phyloP scores from a whole-genome alignment of 495 filamentous ascomycete genomes.

The Penicillium pulvis region DNA sequence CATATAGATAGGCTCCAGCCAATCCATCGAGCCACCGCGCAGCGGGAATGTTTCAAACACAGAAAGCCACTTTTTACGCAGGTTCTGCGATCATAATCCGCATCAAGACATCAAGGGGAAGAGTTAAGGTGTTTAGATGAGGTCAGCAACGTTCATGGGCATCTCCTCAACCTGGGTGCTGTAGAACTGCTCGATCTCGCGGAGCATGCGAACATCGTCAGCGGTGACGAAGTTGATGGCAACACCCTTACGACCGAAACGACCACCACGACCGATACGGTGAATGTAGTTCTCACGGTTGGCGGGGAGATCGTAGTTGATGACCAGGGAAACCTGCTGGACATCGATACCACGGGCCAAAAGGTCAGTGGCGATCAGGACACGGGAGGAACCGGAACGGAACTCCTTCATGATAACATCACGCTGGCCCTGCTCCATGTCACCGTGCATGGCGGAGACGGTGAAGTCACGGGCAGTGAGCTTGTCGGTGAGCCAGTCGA shows the following conservation, averaged over 20 bases:
- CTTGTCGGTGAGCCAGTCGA: conserved; percentile 99
- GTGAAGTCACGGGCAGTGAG: conserved; percentile 97
- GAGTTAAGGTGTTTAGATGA: conserved; percentile 50
- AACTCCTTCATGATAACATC: conserved; percentile 99
- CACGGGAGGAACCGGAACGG: conserved; percentile 94
- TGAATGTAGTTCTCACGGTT: conserved; percentile 99
- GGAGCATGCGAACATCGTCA: conserved; percentile 98
- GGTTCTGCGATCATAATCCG: conserved; percentile 49
- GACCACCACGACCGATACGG: conserved; percentile 96
- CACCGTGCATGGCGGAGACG: conserved; percentile 98
- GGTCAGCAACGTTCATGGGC: conserved; percentile 64
- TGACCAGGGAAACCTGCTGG: conserved; percentile 98
- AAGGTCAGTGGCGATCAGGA: conserved; percentile 96
- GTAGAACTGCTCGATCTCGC: conserved; percentile 84
- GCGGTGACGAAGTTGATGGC: conserved; percentile 99
- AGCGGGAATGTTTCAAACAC: conserved; percentile 39
- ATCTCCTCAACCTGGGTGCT: conserved; percentile 65
- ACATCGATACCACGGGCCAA: conserved; percentile 99
- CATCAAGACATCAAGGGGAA: conserved; percentile 41
- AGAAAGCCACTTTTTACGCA: conserved; percentile 54
- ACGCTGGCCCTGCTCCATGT: conserved; percentile 97
- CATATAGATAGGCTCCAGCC: conserved; percentile 17
- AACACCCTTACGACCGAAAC: conserved; percentile 99
- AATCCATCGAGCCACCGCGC: conserved; percentile 24
- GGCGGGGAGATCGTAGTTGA: conserved; percentile 98